These are phyloP conservation scores for Calonectria hawksworthii DNA, from an alignment of 2,329 filamentous ascomycete genomes.

Conservation along the genomic window DNA sequence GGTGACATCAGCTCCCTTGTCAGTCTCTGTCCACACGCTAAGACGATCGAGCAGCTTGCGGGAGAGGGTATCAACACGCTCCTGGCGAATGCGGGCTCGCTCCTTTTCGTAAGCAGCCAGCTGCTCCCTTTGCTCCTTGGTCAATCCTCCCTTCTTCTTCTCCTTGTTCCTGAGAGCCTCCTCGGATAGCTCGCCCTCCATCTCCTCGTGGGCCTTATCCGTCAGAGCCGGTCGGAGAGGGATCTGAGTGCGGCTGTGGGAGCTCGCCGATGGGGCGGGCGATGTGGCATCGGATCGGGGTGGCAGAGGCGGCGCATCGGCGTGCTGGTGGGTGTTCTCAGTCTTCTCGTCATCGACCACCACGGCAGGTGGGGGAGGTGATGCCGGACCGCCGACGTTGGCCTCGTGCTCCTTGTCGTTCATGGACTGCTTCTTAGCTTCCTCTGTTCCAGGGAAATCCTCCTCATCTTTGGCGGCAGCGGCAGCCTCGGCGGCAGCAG, in stretches of 20 bases:
- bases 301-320: constrained; percentile 42
- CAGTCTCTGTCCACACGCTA: constrained; percentile 97
- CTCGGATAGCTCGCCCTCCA: constrained; percentile 76
- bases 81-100: constrained; percentile 84
- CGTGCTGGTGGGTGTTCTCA: constrained; percentile 40
- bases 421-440: constrained; percentile 69
- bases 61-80: constrained; percentile 87
- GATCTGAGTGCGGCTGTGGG: constrained; percentile 66
- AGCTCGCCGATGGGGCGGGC: constrained; percentile 58
- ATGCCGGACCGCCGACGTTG: constrained; percentile 45
- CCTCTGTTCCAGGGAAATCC: constrained; percentile 70
- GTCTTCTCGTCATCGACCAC: constrained; percentile 57
- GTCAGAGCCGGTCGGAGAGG: constrained; percentile 88
- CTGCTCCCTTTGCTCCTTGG: constrained; percentile 94
- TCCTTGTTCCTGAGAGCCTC: constrained; percentile 63
- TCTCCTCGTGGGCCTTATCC: constrained; percentile 79
- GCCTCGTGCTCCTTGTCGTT: constrained; percentile 55
- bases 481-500: constrained; percentile 64
- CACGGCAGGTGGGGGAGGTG: constrained; percentile 53
- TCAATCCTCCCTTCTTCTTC: constrained; percentile 89
- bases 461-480: constrained; percentile 66
- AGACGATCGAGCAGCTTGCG: constrained; percentile 91
- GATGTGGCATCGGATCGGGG: constrained; percentile 54
- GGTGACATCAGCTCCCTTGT: constrained; percentile 89
- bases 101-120: constrained; percentile 90